Evolutionary conservation across 2,329 filamentous ascomycete genomes (phyloP), one percentile per base, ranked within the genome.

Genomic region (Fusarium sp.): DNA sequence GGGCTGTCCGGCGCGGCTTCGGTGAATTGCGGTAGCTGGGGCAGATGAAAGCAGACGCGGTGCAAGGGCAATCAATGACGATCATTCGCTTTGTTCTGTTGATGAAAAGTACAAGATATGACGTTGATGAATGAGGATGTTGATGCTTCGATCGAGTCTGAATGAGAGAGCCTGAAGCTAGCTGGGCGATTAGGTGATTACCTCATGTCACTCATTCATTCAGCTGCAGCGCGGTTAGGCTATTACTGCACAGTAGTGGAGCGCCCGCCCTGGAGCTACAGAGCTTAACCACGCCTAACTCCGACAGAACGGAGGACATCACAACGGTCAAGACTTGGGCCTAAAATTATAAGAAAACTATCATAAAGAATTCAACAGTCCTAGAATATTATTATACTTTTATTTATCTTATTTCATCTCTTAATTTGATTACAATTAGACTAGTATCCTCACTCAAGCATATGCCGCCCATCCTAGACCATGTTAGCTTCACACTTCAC

Each of bases 381-480:
- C 1, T 31, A 31, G 2, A 31, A 31, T 31, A 31, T 11, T 1
- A 31, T 31, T 10, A 4, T 31, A 31, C 29, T 31, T 31, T 31
- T 31, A 31, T 31, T 31, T 31, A 31, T 31, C 29, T 5, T 31
- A 31, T 31, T 31, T 31, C 29, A 11, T 1, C 29, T 31, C 29
- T 31, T 31, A 31, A 31, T 31, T 31, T 31, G 29, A 31, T 31
- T 31, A 31, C 10, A 31, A 31, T 31, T 31, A 31, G 29, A 31
- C 29, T 31, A 31, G 29, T 31, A 10, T 31, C 29, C 29, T 31
- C 29, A 31, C 62, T 80, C 73, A 87, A 57, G 85, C 85, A 80
- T 86, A 86, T 27, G 85, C 85, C 58, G 84, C 85, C 85, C 85
- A 87, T 35, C 85, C 85, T 85, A 63, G 29, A 37, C 24, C 14